Percentiles rank a stretch among this genome's conserved stretches.
phyloP scores from a whole-genome alignment of 169 alveolate genomes.

The Plasmodium inui region DNA sequence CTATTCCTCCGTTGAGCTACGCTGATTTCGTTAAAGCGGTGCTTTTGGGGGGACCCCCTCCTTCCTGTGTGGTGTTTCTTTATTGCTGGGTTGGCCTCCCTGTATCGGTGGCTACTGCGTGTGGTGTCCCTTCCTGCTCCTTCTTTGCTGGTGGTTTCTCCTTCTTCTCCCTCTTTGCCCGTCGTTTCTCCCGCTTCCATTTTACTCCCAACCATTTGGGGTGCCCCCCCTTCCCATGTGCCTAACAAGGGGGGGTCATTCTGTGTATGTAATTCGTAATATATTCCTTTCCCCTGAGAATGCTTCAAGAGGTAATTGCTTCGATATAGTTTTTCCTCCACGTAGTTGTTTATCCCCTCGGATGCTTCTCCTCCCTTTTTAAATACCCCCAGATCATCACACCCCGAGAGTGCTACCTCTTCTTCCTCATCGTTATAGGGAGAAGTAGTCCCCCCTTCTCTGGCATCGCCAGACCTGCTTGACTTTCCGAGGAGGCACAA shows the following conservation, averaged over 20 bases:
- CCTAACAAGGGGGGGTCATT: background rate
- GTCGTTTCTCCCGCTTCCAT: background rate
- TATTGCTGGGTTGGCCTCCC: background rate
- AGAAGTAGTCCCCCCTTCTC: background rate
- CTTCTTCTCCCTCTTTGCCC: background rate
- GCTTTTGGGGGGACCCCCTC: background rate
- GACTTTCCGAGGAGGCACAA: conserved; percentile 31
- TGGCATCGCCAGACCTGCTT: background rate
- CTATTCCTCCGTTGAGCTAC: background rate
- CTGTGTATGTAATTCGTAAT: background rate
- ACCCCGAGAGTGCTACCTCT: background rate
- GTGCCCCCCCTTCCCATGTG: background rate
- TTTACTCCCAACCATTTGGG: background rate
- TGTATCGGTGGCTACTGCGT: too few relatives aligned
- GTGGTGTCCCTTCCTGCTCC: background rate
- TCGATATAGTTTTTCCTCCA: conserved; percentile 31
- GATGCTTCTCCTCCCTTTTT: background rate
- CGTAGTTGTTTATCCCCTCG: background rate
- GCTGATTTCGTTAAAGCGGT: background rate
- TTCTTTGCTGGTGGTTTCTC: background rate
- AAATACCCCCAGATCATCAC: background rate
- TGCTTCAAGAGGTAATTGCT: conserved; percentile 30
- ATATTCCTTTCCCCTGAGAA: conserved; percentile 9
- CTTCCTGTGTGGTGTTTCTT: background rate
- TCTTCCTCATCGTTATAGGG: background rate